Percentiles rank a stretch among this genome's conserved stretches.
These are phyloP conservation scores for Haplosporangium sp. DNA, from an alignment of 371 early-diverging fungal genomes.

Conservation along the genomic window DNA sequence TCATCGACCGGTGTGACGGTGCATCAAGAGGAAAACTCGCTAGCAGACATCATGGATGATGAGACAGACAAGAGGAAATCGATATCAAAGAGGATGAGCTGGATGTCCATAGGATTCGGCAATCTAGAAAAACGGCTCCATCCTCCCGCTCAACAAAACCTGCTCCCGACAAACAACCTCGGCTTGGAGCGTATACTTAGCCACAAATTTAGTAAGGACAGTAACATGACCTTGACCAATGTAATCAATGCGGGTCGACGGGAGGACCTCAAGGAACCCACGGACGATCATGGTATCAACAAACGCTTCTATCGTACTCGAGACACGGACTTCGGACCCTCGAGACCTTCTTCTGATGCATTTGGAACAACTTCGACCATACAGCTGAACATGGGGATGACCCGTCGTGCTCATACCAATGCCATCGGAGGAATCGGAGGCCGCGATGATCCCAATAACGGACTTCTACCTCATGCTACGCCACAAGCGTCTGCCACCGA, in stretches of 20 bases:
- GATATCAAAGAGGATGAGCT: conserved; percentile 2
- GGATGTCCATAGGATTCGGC: not conserved
- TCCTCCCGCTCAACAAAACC: not conserved
- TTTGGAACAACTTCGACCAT: not conserved
- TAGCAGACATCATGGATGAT: too few relatives aligned
- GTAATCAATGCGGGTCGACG: not conserved
- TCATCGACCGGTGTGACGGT: too few relatives aligned
- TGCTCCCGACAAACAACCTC: not conserved
- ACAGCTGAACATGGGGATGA: not conserved
- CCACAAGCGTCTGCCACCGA: not conserved
- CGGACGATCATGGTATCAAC: not conserved
- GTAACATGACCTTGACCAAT: conserved; percentile 11
- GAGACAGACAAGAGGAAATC: not conserved
- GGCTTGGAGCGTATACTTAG: not conserved
- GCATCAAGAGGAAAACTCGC: too few relatives aligned
- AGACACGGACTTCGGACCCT: too few relatives aligned
- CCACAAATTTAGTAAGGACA: conserved; percentile 24
- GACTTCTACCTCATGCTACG: not conserved
- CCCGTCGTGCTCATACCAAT: not conserved
- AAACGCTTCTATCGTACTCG: too few relatives aligned
- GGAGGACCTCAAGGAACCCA: conserved; percentile 13
- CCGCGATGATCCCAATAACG: not conserved
- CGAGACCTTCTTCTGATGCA: too few relatives aligned
- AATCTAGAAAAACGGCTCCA: not conserved
- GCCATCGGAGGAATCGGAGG: not conserved